Conservation (phyloP, 192 early-diverging fungal species). For the Linderina pennispora region DNA sequence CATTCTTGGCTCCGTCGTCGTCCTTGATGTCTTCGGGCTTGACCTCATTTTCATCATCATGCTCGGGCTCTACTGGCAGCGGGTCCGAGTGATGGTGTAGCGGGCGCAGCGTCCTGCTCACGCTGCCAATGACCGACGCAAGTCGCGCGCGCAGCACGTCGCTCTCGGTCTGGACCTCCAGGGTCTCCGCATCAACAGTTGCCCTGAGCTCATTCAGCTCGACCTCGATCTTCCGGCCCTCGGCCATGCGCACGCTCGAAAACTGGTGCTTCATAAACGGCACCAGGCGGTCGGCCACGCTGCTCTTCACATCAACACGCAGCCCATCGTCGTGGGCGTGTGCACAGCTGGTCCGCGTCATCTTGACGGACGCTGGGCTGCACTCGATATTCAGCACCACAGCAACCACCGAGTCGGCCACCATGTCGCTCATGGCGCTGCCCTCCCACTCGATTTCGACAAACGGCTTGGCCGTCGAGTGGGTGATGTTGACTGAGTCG, state of each 20-base stretch:
- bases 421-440: constrained; percentile 89
- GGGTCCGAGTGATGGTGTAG: constrained; percentile 19
- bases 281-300: constrained; percentile 16
- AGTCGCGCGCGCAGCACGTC: constrained; percentile 25
- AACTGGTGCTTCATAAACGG: constrained; percentile 44
- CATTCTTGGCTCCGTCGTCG: background rate
- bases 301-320: constrained; percentile 13
- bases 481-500: constrained; percentile 69
- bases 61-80: constrained; percentile 11
- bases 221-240: constrained; percentile 8
- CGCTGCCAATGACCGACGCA: constrained; percentile 19
- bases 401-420: constrained; percentile 89
- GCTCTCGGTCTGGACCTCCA: constrained; percentile 31
- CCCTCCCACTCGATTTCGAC: constrained; percentile 89
- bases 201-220: constrained; percentile 23
- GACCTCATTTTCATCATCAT: background rate
- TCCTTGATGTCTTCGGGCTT: background rate
- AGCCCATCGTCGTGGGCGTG: constrained; percentile 21
- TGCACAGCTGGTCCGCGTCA: constrained; percentile 29
- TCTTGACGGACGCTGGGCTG: constrained; percentile 84
- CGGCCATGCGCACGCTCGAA: constrained; percentile 9
- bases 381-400: constrained; percentile 79
- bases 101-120: constrained; percentile 33
- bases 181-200: constrained; percentile 9
- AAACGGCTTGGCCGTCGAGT: constrained; percentile 43